Percentiles rank a stretch among this genome's conserved stretches.
Conservation (phyloP, 768 basidiomycete genomes). For the Agaricus blazei region DNA sequence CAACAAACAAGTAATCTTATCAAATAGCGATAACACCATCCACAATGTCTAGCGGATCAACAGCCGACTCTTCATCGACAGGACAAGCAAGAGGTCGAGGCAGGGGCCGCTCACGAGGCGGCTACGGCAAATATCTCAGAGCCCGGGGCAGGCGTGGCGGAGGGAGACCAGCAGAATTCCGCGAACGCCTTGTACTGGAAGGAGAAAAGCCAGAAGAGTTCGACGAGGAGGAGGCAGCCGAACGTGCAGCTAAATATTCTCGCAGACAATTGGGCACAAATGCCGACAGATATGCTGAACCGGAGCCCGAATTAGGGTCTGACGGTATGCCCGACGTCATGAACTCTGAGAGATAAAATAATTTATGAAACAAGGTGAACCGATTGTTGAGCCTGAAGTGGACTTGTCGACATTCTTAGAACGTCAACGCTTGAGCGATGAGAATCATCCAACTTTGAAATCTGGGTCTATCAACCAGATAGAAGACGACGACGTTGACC, state of each 20-base stretch:
- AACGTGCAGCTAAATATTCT: constrained; percentile 45
- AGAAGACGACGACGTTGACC: constrained; percentile 57
- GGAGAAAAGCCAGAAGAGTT: constrained; percentile 45
- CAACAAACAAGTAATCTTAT: not conserved
- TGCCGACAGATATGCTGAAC: constrained; percentile 69
- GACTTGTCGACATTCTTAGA: constrained; percentile 67
- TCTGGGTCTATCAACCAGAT: constrained; percentile 19
- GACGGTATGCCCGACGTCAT: constrained; percentile 44
- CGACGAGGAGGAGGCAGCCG: constrained; percentile 45
- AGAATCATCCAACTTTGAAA: constrained; percentile 18
- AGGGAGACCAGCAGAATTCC: constrained; percentile 65
- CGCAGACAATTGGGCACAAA: constrained; percentile 62
- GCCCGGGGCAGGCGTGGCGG: constrained; percentile 55
- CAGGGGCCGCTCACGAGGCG: constrained; percentile 57
- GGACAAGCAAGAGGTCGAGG: constrained; percentile 38
- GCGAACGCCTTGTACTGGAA: constrained; percentile 54
- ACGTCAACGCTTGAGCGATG: constrained; percentile 48
- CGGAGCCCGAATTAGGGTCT: constrained; percentile 62
- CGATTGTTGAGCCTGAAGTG: constrained; percentile 63
- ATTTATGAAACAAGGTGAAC: constrained; percentile 43
- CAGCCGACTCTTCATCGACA: not conserved
- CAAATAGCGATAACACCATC: not conserved
- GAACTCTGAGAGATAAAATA: not conserved
- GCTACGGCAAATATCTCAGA: constrained; percentile 69
- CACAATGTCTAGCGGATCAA: constrained; percentile 5